phyloP scores from a whole-genome alignment of 2,329 filamentous ascomycete genomes.

The Colletotrichum aenigma region DNA sequence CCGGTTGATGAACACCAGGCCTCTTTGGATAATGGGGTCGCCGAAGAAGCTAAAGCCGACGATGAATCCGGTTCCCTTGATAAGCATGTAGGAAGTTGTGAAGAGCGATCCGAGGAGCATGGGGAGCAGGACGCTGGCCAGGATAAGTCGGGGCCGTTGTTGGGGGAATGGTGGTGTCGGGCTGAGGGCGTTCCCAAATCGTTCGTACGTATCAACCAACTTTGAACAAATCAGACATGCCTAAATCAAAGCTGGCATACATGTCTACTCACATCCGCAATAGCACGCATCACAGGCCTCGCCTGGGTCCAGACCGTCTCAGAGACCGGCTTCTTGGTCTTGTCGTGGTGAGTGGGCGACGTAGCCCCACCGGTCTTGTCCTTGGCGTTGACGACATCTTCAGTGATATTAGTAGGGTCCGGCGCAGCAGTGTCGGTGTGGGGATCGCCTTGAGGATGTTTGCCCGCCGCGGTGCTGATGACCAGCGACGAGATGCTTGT shows the following conservation, averaged over 20 bases:
- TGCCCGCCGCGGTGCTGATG: constrained; percentile 76
- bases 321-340: constrained; percentile 80
- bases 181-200: constrained; percentile 61
- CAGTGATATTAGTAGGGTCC: constrained; percentile 45
- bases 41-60: constrained; percentile 82
- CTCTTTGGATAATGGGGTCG: constrained; percentile 71
- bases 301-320: constrained; percentile 79
- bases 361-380: constrained; percentile 50
- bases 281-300: constrained; percentile 69
- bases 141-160: constrained; percentile 54
- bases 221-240: rapidly evolving
- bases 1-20: constrained; percentile 62
- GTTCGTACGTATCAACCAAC: constrained; percentile 53
- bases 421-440: constrained; percentile 58
- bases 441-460: constrained; percentile 72
- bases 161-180: constrained; percentile 66
- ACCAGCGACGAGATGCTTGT: constrained; percentile 72
- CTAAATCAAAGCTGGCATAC: rapidly evolving
- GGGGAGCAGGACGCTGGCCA: constrained; percentile 58
- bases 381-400: constrained; percentile 43
- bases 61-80: constrained; percentile 70
- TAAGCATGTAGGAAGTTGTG: constrained; percentile 61
- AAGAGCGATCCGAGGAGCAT: constrained; percentile 57
- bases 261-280: constrained; percentile 43
- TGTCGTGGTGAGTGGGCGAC: constrained; percentile 63